Evolutionary conservation across 2,329 filamentous ascomycete species (phyloP).

Genomic region (Cladosporium sphaerospermum): DNA sequence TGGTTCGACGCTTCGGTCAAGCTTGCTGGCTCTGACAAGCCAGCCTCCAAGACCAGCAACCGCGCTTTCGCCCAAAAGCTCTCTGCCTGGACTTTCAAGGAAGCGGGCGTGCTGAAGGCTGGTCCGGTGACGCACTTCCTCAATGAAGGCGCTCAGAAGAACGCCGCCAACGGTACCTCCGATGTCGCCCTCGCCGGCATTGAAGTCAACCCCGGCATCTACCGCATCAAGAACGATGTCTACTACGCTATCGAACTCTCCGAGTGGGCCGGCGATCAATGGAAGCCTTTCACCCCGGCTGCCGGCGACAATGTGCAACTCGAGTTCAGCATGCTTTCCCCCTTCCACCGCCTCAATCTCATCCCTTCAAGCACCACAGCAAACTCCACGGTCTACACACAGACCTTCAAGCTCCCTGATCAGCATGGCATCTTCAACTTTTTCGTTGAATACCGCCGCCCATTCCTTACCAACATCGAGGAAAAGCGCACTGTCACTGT

Average conservation of each 20-base stretch:
- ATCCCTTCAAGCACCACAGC: constrained; percentile 47
- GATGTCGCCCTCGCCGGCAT: constrained; percentile 32
- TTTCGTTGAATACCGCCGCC: constrained; percentile 92
- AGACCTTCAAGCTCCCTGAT: constrained; percentile 77
- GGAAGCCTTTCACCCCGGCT: constrained; percentile 66
- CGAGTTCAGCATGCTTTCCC: constrained; percentile 97
- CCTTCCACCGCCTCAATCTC: constrained; percentile 84
- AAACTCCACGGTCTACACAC: constrained; percentile 66
- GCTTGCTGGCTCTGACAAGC: constrained; percentile 42
- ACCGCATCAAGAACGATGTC: constrained; percentile 93
- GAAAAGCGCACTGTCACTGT: constrained; percentile 95
- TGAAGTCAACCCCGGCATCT: constrained; percentile 72
- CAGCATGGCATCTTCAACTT: constrained; percentile 99
- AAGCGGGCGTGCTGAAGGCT: constrained; percentile 81
- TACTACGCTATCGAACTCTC: constrained; percentile 83
- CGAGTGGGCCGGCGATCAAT: constrained; percentile 71
- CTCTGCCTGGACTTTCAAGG: constrained; percentile 94
- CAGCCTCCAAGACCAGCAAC: constrained; percentile 64
- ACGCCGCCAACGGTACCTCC: constrained; percentile 22
- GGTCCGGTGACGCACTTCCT: constrained; percentile 74
- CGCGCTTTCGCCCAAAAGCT: constrained; percentile 77
- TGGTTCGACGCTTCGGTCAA: constrained; percentile 82
- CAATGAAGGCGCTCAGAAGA: constrained; percentile 45
- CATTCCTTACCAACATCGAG: constrained; percentile 81
- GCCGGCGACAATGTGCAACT: constrained; percentile 73